Conservation (phyloP, 495 filamentous ascomycete species). For the Xylaria cubensis region DNA sequence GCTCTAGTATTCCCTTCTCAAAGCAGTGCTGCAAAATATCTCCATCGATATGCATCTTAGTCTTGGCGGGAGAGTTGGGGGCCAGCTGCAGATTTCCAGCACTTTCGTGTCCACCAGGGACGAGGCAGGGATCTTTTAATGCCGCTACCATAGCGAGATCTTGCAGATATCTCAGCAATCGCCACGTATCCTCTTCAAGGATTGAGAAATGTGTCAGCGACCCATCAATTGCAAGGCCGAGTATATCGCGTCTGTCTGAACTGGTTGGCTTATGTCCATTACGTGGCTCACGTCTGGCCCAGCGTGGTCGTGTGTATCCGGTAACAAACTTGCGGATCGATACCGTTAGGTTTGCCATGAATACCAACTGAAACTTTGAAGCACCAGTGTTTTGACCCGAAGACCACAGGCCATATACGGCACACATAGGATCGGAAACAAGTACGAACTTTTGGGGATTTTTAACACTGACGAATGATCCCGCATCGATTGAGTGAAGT, state of each 20-base stretch:
- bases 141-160: slow-evolving; percentile 54
- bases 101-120: not conserved
- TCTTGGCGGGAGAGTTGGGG: slow-evolving; percentile 36
- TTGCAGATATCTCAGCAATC: slow-evolving; percentile 68
- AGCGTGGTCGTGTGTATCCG: slow-evolving; percentile 52
- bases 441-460: slow-evolving; percentile 44
- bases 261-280: slow-evolving; percentile 41
- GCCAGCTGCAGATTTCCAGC: slow-evolving; percentile 30
- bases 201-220: slow-evolving; percentile 67
- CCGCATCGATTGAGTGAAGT: slow-evolving; percentile 48
- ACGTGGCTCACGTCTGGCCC: slow-evolving; percentile 32
- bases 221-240: slow-evolving; percentile 72
- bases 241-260: slow-evolving; percentile 49
- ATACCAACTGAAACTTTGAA: slow-evolving; percentile 49
- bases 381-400: slow-evolving; percentile 47
- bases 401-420: slow-evolving; percentile 58
- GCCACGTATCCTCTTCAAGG: slow-evolving; percentile 60
- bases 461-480: slow-evolving; percentile 29
- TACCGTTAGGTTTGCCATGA: slow-evolving; percentile 56
- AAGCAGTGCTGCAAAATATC: slow-evolving; percentile 66
- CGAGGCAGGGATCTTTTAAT: not conserved
- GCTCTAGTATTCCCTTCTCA: slow-evolving; percentile 52
- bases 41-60: slow-evolving; percentile 70
- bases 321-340: slow-evolving; percentile 58
- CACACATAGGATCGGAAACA: slow-evolving; percentile 54